Percentiles rank a stretch among this genome's conserved stretches.
These are phyloP conservation scores for Claviceps capensis DNA, from an alignment of 2,329 filamentous ascomycete genomes.

Conservation along the genomic window DNA sequence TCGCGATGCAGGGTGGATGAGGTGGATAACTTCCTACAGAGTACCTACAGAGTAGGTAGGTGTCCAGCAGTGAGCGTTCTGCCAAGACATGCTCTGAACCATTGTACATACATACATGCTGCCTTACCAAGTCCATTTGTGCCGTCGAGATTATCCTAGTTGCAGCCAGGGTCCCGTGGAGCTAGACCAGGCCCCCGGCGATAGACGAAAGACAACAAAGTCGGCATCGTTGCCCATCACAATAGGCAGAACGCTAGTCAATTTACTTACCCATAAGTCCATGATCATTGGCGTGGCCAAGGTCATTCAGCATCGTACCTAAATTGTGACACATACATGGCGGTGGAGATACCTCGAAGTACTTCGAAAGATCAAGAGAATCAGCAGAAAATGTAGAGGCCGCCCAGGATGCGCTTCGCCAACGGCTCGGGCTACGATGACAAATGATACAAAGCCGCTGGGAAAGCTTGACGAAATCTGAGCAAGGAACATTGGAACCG, in stretches of 20 bases:
- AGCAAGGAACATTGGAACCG: background rate
- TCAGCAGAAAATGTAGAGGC: background rate
- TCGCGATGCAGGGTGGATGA: conserved; percentile 4
- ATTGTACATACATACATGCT: background rate
- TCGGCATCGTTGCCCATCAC: background rate
- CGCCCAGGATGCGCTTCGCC: background rate
- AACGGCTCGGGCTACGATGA: background rate
- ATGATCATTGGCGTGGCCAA: background rate
- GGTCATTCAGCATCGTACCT: background rate
- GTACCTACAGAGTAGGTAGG: background rate
- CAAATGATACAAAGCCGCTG: background rate
- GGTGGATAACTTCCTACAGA: conserved; percentile 1
- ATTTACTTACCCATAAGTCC: background rate
- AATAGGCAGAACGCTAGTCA: background rate
- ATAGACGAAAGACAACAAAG: background rate
- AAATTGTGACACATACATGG: background rate
- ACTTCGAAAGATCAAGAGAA: background rate
- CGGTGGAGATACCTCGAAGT: background rate
- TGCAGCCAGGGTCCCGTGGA: conserved; percentile 5
- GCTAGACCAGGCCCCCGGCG: background rate
- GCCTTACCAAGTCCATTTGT: conserved; percentile 3
- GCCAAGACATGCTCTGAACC: conserved; percentile 1
- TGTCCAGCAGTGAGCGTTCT: background rate
- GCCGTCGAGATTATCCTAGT: conserved; percentile 9
- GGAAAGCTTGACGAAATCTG: background rate